phyloP scores from a whole-genome alignment of 805 yeast genomes.

The Ogataea nitratoaversa region DNA sequence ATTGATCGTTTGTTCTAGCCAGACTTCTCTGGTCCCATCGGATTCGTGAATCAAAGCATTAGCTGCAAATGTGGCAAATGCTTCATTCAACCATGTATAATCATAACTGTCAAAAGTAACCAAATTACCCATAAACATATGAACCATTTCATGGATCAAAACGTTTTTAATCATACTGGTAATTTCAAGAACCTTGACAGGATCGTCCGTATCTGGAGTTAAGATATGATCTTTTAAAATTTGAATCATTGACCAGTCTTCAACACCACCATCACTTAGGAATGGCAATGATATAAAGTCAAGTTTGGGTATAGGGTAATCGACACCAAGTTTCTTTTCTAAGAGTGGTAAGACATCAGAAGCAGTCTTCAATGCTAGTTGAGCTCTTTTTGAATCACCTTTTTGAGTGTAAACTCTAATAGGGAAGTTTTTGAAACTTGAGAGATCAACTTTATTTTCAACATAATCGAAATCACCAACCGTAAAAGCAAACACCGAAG shows the following conservation, averaged over 20 bases:
- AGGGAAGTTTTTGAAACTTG: conserved; percentile 33
- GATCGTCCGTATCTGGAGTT: conserved; percentile 29
- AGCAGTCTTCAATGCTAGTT: conserved; percentile 47
- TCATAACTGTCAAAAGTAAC: conserved; percentile 67
- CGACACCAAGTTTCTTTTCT: conserved; percentile 38
- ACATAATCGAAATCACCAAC: conserved; percentile 62
- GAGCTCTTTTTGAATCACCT: conserved; percentile 45
- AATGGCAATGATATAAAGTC: conserved; percentile 70
- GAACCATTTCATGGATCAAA: conserved; percentile 68
- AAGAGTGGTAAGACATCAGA: conserved; percentile 45
- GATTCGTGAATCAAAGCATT: conserved; percentile 29
- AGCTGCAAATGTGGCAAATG: conserved; percentile 75
- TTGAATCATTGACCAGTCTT: conserved; percentile 69
- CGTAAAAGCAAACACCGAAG: conserved; percentile 64
- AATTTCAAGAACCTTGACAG: conserved; percentile 15
- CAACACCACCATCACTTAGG: conserved; percentile 75
- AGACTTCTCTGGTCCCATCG: conserved; percentile 24
- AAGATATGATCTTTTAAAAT: conserved; percentile 50
- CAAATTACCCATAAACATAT: conserved; percentile 76
- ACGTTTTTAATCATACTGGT: conserved; percentile 43
- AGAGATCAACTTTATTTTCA: conserved; percentile 32
- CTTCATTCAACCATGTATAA: conserved; percentile 70
- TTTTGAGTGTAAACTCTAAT: conserved; percentile 51
- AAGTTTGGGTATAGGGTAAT: conserved; percentile 58
- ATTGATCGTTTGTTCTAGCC: conserved; percentile 29